These are phyloP conservation scores for Calonectria naviculata DNA, from an alignment of 2,329 filamentous ascomycete genomes.

Conservation along the genomic window DNA sequence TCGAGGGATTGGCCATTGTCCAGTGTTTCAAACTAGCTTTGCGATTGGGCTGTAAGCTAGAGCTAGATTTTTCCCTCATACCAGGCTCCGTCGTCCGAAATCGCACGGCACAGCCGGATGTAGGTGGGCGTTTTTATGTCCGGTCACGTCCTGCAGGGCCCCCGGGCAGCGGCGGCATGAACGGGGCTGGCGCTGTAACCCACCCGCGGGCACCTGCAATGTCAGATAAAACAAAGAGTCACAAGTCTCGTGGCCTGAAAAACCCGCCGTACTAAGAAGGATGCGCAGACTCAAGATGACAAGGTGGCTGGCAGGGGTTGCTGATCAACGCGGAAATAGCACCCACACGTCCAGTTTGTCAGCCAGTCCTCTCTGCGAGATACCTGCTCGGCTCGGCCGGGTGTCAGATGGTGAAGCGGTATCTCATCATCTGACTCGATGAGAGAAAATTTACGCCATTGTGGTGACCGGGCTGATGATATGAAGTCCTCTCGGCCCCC, in stretches of 20 bases:
- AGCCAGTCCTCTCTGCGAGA: background rate
- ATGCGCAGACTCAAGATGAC: background rate
- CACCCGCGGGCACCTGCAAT: background rate
- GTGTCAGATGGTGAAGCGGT: slow-evolving; percentile 2
- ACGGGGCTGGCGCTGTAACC: background rate
- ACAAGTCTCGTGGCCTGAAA: slow-evolving; percentile 5
- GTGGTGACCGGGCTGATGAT: background rate
- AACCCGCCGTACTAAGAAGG: background rate
- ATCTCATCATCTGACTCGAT: slow-evolving; percentile 7
- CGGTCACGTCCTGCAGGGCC: background rate
- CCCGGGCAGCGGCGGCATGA: background rate
- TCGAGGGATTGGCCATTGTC: background rate
- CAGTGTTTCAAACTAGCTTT: background rate
- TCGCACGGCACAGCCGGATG: slow-evolving; percentile 9
- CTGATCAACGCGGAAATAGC: slow-evolving; percentile 7
- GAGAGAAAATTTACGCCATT: background rate
- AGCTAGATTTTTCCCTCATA: background rate
- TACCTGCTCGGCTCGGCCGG: slow-evolving; percentile 10
- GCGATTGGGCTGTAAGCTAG: no score
- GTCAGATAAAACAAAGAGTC: slow-evolving; percentile 1
- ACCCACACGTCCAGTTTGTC: background rate
- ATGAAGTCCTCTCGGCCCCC: background rate
- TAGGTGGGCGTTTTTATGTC: background rate
- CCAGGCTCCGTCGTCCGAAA: background rate
- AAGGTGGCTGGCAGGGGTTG: background rate